Percentiles rank a stretch among this genome's conserved stretches.
Evolutionary conservation across 2,329 filamentous ascomycete genomes (phyloP).

Genomic region (Nectriaceae sp.): DNA sequence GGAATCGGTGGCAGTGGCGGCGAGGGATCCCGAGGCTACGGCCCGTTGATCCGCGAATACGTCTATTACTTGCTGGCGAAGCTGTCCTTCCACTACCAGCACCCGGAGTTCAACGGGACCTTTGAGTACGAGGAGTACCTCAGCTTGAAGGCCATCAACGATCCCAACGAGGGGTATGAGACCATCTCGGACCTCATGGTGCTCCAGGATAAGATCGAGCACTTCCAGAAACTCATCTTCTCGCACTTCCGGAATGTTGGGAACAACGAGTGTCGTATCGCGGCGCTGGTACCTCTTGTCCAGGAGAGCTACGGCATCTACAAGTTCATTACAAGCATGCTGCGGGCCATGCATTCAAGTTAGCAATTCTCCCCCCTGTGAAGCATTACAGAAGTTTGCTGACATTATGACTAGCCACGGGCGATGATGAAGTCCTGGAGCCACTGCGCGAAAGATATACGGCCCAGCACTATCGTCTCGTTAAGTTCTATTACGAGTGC

Average conservation of each 20-base stretch:
- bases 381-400: conserved; percentile 14
- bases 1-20: conserved; percentile 77
- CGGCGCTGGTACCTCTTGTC: conserved; percentile 87
- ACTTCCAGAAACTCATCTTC: conserved; percentile 98
- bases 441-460: conserved; percentile 88
- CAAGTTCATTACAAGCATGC: conserved; percentile 99
- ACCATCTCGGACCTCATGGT: conserved; percentile 97
- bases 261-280: conserved; percentile 97
- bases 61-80: conserved; percentile 94
- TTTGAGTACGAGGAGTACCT: conserved; percentile 99
- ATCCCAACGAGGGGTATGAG: conserved; percentile 96
- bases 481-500: conserved; percentile 99
- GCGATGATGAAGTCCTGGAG: conserved; percentile 88
- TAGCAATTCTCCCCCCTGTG: conserved; percentile 35
- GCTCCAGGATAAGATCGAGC: conserved; percentile 96
- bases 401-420: conserved; percentile 63
- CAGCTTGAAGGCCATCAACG: conserved; percentile 95
- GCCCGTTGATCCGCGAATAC: conserved; percentile 92
- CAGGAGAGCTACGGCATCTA: conserved; percentile 99
- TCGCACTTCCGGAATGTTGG: conserved; percentile 89
- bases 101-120: conserved; percentile 96
- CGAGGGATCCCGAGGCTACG: conserved; percentile 88
- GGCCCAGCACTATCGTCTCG: conserved; percentile 92
- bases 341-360: conserved; percentile 96
- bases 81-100: conserved; percentile 92